These are phyloP conservation scores for Salix viminalis DNA, from an alignment of 345 rosid genomes.

Conservation along the genomic window DNA sequence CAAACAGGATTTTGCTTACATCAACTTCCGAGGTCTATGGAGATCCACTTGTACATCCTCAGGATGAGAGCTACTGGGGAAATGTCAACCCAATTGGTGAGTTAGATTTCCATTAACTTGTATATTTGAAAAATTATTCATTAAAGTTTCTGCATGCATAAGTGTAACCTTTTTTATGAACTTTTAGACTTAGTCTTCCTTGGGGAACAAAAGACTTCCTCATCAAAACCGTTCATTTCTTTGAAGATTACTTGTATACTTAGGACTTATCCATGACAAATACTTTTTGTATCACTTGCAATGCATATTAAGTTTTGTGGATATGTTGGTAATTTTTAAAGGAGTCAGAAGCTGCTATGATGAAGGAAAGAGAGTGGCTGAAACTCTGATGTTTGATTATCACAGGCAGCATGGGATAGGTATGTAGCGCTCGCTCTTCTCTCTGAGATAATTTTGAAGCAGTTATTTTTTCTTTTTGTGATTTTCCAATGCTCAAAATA, in stretches of 20 bases:
- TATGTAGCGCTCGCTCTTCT: constrained; percentile 9
- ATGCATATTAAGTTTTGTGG: background rate
- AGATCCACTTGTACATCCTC: constrained; percentile 93
- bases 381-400: constrained; percentile 93
- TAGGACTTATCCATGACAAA: background rate
- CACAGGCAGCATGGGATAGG: constrained; percentile 94
- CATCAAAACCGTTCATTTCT: background rate
- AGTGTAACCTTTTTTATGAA: background rate
- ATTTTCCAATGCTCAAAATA: background rate
- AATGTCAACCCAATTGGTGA: constrained; percentile 94
- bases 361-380: constrained; percentile 93
- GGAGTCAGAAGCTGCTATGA: constrained; percentile 96
- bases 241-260: background rate
- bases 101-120: background rate
- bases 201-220: background rate
- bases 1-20: constrained; percentile 78
- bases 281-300: background rate
- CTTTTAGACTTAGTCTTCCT: background rate
- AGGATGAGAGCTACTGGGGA: constrained; percentile 86
- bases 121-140: background rate
- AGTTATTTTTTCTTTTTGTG: background rate
- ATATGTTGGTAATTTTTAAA: constrained; percentile 15
- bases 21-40: constrained; percentile 96
- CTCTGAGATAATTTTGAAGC: background rate
- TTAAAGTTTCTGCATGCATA: background rate